Base-by-base conservation (phyloP, 2,329 filamentous ascomycete genomes). In the Penicillium sp. region DNA sequence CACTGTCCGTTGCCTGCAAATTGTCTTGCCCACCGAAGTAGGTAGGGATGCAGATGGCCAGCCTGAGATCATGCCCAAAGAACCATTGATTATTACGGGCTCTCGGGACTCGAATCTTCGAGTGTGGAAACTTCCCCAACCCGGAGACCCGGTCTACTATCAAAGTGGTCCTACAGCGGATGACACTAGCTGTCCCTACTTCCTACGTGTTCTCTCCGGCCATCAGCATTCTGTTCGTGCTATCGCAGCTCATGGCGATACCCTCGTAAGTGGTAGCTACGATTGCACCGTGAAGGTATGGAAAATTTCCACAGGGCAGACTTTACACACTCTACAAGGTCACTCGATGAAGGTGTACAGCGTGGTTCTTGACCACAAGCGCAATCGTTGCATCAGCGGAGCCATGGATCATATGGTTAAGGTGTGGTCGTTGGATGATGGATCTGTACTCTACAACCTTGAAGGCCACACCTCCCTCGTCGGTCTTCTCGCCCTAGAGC, bases 361-460 rank as follows among this genome's bases (percentile, higher is more conserved):
- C 57, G 94, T 99, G 8, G 94, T 99, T 8, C 79, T 97, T 19
- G 94, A 99, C 67, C 88, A 91, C 62, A 86, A 88, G 65, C 89
- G 94, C 55, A 96, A 95, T 67, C 88, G 93, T 38, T 99, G 94
- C 74, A 97, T 99, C 60, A 97, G 92, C 59, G 94, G 94, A 11
- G 96, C 92, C 7, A 99, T 99, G 94, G 94, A 99, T 72, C 96
- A 94, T 59, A 82, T 92, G 60, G 94, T 99, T 69, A 97, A 97
- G 75, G 93, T 99, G 11, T 99, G 94, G 94, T 94, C 93, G 56
- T 81, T 99, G 13, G 86, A 91, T 29, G 94, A 89, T 2, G 94
- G 94, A 0, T 79, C 87, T 0, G 90, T 91, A 62, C 78, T 97
- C 10, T 89, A 93, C 73, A 97, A 91, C 1, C 83, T 99, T 0